phyloP scores from a whole-genome alignment of 1,284 basidiomycete species.

The Sutorius eximius region DNA sequence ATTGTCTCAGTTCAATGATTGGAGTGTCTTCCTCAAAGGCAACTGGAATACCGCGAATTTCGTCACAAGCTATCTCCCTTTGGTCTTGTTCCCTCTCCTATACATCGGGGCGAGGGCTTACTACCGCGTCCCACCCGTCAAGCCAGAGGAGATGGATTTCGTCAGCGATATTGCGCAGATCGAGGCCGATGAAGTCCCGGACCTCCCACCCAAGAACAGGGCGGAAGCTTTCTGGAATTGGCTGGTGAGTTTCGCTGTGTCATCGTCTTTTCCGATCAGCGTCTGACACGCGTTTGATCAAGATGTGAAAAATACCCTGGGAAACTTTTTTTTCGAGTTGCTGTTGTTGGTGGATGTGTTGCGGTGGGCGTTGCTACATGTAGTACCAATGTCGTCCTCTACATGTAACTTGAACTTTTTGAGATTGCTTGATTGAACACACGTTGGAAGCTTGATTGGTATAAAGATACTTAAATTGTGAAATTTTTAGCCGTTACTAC shows the following conservation, averaged over 20 bases:
- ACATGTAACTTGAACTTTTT: conserved; percentile 3
- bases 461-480: conserved; percentile 3
- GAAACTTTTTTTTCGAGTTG: not conserved
- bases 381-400: conserved; percentile 4
- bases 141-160: conserved; percentile 76
- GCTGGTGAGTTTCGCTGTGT: conserved; percentile 51
- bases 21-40: conserved; percentile 71
- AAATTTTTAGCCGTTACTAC: conserved; percentile 22
- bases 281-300: conserved; percentile 4
- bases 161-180: conserved; percentile 69
- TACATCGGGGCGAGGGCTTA: conserved; percentile 60
- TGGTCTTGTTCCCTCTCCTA: conserved; percentile 74
- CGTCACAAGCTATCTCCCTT: conserved; percentile 78
- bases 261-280: not conserved
- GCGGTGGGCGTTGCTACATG: conserved; percentile 2
- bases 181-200: conserved; percentile 69
- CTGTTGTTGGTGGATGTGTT: not conserved
- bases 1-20: conserved; percentile 63
- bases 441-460: not conserved
- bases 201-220: conserved; percentile 68
- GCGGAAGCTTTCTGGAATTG: conserved; percentile 70
- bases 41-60: conserved; percentile 62
- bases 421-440: not conserved
- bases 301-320: conserved; percentile 27
- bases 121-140: conserved; percentile 49